Evolutionary conservation across 1,284 basidiomycete genomes (phyloP), one percentile per base, ranked within the genome.

Genomic region (Trametes polyzona): DNA sequence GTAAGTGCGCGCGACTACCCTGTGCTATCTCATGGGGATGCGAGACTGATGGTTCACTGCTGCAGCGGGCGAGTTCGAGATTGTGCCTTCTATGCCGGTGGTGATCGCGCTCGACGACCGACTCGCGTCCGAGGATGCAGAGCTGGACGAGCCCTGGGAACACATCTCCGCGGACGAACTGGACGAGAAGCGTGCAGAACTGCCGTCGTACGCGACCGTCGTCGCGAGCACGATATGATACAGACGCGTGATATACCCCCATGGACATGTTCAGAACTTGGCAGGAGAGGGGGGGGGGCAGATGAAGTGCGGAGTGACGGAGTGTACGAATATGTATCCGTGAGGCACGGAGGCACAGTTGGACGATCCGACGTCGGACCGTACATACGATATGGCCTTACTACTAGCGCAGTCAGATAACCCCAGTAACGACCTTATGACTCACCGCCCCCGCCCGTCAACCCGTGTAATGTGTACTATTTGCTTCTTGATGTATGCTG

Each of bases 101-200:
- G 83, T 86, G 47, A 81, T 86, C 57, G 81, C 75, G 26, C 72
- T 86, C 37, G 82, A 84, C 63, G 82, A 83, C 24, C 66, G 67
- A 24, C 72, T 75, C 36, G 61, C 73, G 16, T n/a, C n/a, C n/a
- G 63, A 62, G 16, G 67, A 65, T 19, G 61, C 61, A 19, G 70
- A 70, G 39, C 61, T 77, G 19, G 81, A 83, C 58, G 83, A 86
- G 61, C 77, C 80, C 35, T 86, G 83, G 83, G 83, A 84, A 61
- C 77, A 80, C 65, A 69, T 84, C 52, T 73, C 73, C 37, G 74
- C 74, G 29, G 75, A 73, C 44, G 75, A 77, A 49, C 71, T 73
- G 30, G 74, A 74, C 17, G 68, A 73, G 48, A 68, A 70, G 58
- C 59, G 60, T 23, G 59, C 62, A 52, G 53, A 44, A 47, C 61